Percentiles rank a stretch among this genome's conserved stretches.
Conservation (phyloP, 352 stramenopile genomes). For the Halophytophthora polymorphica region DNA sequence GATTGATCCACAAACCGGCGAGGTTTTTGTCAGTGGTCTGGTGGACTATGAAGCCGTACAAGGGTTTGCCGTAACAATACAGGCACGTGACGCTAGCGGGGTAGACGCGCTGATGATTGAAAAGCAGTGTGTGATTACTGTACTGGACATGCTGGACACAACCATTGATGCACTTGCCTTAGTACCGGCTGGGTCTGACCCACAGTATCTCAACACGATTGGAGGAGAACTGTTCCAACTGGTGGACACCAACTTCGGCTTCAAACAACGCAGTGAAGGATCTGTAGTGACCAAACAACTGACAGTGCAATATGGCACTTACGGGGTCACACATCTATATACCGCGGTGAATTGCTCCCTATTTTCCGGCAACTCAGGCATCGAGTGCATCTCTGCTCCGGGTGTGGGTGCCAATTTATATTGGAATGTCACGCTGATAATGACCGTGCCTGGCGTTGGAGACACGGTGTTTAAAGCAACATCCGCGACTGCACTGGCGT, state of each 20-base stretch:
- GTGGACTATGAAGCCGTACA: slow-evolving; percentile 56
- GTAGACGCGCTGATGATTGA: slow-evolving; percentile 10
- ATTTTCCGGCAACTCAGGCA: slow-evolving; percentile 39
- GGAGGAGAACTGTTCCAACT: slow-evolving; percentile 38
- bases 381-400: slow-evolving; percentile 38
- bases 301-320: slow-evolving; percentile 38
- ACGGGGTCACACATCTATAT: slow-evolving; percentile 33
- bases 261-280: slow-evolving; percentile 41
- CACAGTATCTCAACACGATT: slow-evolving; percentile 23
- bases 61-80: slow-evolving; percentile 34
- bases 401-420: slow-evolving; percentile 42
- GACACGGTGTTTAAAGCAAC: slow-evolving; percentile 40
- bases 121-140: slow-evolving; percentile 8
- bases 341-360: slow-evolving; percentile 37
- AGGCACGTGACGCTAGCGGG: slow-evolving; percentile 31
- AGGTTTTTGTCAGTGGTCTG: slow-evolving; percentile 22
- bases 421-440: slow-evolving; percentile 48
- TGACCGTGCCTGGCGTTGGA: slow-evolving; percentile 30
- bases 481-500: slow-evolving; percentile 32
- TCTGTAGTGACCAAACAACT: slow-evolving; percentile 37
- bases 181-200: neutral
- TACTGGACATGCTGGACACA: slow-evolving; percentile 19
- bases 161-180: slow-evolving; percentile 15
- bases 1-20: slow-evolving; percentile 30
- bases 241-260: slow-evolving; percentile 51